Evolutionary conservation across 192 early-diverging fungal species (phyloP), one percentile per base, ranked within the genome.

Genomic region (Backusella australiensis): DNA sequence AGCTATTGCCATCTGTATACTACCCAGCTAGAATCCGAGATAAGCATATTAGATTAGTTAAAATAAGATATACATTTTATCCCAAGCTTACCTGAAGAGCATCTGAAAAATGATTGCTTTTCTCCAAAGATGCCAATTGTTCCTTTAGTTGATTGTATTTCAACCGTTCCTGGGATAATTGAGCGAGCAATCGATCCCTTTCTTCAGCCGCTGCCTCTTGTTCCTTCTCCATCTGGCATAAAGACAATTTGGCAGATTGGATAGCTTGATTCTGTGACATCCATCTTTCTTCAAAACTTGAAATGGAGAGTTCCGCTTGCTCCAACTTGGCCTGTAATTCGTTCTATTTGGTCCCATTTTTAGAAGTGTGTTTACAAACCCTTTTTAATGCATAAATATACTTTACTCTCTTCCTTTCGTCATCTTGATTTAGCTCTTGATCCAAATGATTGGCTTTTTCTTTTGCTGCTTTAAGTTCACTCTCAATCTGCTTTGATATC

Each of bases 1-100:
- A 87, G 23, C 85, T 83, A 81, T 86, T 87, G 67, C 84, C 68
- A 19, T 85, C 85, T 6, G 87, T 63, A 63, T 63, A 14, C 56
- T 63, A 87, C 26, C 86, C 86, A 53, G 88, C 78, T 26, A 90
- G 38, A 39, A 39, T 39, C 11, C 9, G 2, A 71, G 42, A 84
- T 2, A 32, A 32, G 2, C 32, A 32, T 32, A 32, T 32, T 32
- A 32, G 32, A 32, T 3, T 32, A 32, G 32, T 3, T 32, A 3
- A 32, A 32, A 32, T 32, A 3, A 32, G 32, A 3, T 32, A 32
- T 32, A 79, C 85, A 72, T 85, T 88, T 87, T 86, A 78, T 6
- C 42, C 44, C 38, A 12, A 72, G 49, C 17, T 35, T 63, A 63
- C 56, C 56, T 63, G 21, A 63, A 63, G 56, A 11, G 56, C 56